Evolutionary conservation across 495 filamentous ascomycete species (phyloP).

Genomic region (Cryomyces antarcticus): DNA sequence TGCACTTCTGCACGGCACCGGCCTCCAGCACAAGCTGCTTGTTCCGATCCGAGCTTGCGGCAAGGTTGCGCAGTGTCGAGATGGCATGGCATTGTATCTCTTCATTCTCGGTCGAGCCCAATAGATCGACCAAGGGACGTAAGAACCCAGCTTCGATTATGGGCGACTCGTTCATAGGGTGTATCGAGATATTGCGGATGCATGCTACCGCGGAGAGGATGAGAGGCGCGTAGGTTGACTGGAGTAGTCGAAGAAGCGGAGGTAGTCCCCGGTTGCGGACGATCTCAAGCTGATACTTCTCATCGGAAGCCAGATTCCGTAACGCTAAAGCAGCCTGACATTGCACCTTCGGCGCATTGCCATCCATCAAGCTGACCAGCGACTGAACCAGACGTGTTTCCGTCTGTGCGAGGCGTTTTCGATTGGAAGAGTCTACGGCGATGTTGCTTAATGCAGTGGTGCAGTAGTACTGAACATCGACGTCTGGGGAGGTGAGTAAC

Average conservation of each 20-base stretch:
- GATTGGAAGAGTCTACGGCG: slow-evolving; percentile 77
- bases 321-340: slow-evolving; percentile 91
- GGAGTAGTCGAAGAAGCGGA: slow-evolving; percentile 68
- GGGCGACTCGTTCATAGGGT: slow-evolving; percentile 96
- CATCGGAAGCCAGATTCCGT: slow-evolving; percentile 88
- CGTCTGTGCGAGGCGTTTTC: slow-evolving; percentile 72
- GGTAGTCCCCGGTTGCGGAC: slow-evolving; percentile 69
- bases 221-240: slow-evolving; percentile 85
- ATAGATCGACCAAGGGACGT: slow-evolving; percentile 75
- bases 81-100: slow-evolving; percentile 98
- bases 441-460: slow-evolving; percentile 97
- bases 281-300: slow-evolving; percentile 96
- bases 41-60: slow-evolving; percentile 90
- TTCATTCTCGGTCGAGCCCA: slow-evolving; percentile 92
- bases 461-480: slow-evolving; percentile 98
- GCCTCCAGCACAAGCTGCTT: slow-evolving; percentile 92
- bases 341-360: slow-evolving; percentile 89
- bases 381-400: slow-evolving; percentile 81
- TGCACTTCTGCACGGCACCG: slow-evolving; percentile 95
- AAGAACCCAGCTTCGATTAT: slow-evolving; percentile 96
- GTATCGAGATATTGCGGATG: slow-evolving; percentile 96
- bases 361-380: slow-evolving; percentile 90
- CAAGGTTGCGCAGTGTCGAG: slow-evolving; percentile 85
- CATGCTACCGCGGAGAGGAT: slow-evolving; percentile 95
- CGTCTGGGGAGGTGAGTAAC: slow-evolving; percentile 72